Evolutionary conservation across 352 stramenopile species (phyloP).

Genomic region (Pythium aquatile): DNA sequence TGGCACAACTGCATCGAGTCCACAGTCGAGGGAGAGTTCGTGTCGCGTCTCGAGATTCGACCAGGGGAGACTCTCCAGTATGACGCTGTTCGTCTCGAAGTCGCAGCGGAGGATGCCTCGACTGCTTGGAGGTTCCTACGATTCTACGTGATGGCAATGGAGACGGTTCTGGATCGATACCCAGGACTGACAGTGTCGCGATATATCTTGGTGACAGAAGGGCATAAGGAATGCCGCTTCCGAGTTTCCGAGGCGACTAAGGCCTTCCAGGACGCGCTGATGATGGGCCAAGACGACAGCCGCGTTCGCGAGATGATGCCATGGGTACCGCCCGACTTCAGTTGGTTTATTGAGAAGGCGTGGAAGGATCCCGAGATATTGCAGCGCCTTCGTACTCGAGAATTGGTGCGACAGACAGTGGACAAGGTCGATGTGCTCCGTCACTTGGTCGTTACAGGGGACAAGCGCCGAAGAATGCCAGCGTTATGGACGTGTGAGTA

Average conservation of each 20-base stretch:
- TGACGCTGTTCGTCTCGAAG: conserved; percentile 19
- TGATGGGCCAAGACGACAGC: background rate
- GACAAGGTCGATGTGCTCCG: conserved; percentile 19
- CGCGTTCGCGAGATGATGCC: conserved; percentile 9
- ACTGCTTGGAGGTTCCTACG: conserved; percentile 13
- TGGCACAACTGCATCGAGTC: conserved; percentile 19
- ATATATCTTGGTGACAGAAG: background rate
- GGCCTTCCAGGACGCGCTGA: background rate
- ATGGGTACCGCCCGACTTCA: conserved; percentile 18
- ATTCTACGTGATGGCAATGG: conserved; percentile 22
- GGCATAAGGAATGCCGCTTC: background rate
- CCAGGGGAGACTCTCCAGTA: background rate
- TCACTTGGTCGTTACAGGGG: conserved; percentile 15
- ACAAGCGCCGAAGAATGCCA: conserved; percentile 13
- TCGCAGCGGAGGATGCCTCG: background rate
- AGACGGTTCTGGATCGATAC: conserved; percentile 26
- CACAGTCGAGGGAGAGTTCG: conserved; percentile 10
- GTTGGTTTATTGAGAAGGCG: conserved; percentile 16
- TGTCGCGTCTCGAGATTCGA: conserved; percentile 7
- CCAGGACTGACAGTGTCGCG: conserved; percentile 2
- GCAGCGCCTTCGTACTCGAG: conserved; percentile 13
- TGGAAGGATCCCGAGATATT: conserved; percentile 12
- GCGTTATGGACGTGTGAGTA: conserved; percentile 24
- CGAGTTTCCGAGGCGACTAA: background rate
- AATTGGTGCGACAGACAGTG: conserved; percentile 10